Evolutionary conservation across 129 eudicot species (phyloP).

Genomic region (Calendula officinalis): DNA sequence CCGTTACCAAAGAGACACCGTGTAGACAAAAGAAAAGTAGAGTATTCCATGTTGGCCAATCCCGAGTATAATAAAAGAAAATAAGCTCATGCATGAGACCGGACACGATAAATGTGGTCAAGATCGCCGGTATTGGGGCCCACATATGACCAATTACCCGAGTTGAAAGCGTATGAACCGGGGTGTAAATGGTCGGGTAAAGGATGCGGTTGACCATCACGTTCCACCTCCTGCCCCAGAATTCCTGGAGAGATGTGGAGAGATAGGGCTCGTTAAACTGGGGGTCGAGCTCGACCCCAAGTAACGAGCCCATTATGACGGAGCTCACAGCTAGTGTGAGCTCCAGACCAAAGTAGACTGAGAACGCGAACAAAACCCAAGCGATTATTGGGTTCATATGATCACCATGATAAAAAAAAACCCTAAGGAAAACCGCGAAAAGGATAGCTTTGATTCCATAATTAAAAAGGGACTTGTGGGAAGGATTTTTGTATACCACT

Average conservation of each 20-base stretch:
- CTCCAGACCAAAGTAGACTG: constrained; percentile 44
- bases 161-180: not conserved
- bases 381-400: constrained; percentile 32
- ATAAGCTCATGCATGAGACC: constrained; percentile 19
- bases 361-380: constrained; percentile 25
- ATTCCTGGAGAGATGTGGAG: constrained; percentile 18
- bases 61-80: constrained; percentile 34
- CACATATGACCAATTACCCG: constrained; percentile 3
- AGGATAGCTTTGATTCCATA: constrained; percentile 36
- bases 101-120: constrained; percentile 8
- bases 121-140: constrained; percentile 15
- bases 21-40: constrained; percentile 54
- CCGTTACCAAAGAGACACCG: constrained; percentile 43
- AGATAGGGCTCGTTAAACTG: constrained; percentile 23
- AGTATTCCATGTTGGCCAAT: constrained; percentile 43
- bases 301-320: constrained; percentile 20
- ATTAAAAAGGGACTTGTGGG: constrained; percentile 15
- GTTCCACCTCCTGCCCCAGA: constrained; percentile 29
- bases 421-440: constrained; percentile 23
- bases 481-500: not conserved
- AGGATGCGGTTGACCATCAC: constrained; percentile 8
- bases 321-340: constrained; percentile 34
- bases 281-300: constrained; percentile 20
- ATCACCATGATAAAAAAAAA: constrained; percentile 26
- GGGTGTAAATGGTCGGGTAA: not conserved